A percentile compares a stretch with the other conserved stretches of the same genome.
Conservation (phyloP, 2,329 filamentous ascomycete genomes). For the Thermoascus crustaceus region DNA sequence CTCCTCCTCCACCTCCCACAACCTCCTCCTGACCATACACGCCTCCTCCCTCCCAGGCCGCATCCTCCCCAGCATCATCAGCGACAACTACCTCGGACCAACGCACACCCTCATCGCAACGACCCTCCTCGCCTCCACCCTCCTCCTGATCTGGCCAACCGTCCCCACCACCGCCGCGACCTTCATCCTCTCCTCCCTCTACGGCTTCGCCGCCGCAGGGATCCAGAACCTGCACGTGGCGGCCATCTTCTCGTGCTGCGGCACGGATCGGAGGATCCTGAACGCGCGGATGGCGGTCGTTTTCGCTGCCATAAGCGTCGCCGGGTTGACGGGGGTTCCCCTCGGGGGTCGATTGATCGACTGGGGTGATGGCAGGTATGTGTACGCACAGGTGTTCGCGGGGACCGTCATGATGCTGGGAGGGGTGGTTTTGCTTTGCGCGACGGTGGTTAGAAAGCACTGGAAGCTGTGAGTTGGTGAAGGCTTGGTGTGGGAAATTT, state of each 20-base stretch:
- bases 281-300: conserved; percentile 5
- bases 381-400: conserved; percentile 8
- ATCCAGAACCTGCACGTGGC: conserved; percentile 21
- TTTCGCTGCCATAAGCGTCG: conserved; percentile 5
- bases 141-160: conserved; percentile 45
- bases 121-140: conserved; percentile 39
- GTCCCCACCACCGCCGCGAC: conserved; percentile 17
- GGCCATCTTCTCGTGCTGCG: conserved; percentile 7
- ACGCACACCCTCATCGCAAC: conserved; percentile 27
- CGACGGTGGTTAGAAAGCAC: too few species aligned
- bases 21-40: conserved; percentile 25
- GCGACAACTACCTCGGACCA: conserved; percentile 22
- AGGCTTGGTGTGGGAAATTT: too few species aligned
- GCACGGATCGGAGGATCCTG: conserved; percentile 3
- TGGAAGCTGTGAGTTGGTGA: too few species aligned
- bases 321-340: conserved; percentile 6
- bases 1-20: conserved; percentile 13
- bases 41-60: conserved; percentile 22
- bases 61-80: conserved; percentile 22
- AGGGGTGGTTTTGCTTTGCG: too few species aligned
- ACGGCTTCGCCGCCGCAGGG: conserved; percentile 23
- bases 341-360: conserved; percentile 7
- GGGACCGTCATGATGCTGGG: too few species aligned
- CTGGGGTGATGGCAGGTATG: conserved; percentile 5
- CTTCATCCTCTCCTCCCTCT: conserved; percentile 22